A percentile compares a stretch with the other conserved stretches of the same genome.
Conservation (phyloP, 1,284 basidiomycete genomes). For the Trametes versicolor region DNA sequence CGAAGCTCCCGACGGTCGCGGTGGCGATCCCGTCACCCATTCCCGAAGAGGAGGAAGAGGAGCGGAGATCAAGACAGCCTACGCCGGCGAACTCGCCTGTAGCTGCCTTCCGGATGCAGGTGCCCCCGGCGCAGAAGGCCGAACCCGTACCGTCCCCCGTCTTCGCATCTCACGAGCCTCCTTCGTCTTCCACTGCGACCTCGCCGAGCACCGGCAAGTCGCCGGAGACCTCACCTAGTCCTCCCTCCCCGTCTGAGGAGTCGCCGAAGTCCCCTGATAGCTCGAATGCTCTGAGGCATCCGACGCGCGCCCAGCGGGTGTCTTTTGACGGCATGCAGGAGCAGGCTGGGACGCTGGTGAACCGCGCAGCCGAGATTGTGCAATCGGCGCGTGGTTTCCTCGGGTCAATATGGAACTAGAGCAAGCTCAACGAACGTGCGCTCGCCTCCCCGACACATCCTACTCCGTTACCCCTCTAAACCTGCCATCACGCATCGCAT, state of each 20-base stretch:
- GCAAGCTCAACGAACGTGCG: conserved; percentile 9
- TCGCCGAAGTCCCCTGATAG: conserved; percentile 19
- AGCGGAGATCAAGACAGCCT: conserved; percentile 49
- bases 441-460: background rate
- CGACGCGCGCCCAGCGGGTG: conserved; percentile 38
- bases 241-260: conserved; percentile 1
- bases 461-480: background rate
- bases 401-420: conserved; percentile 56
- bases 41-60: conserved; percentile 47
- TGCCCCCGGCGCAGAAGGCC: conserved; percentile 34
- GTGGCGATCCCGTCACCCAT: conserved; percentile 45
- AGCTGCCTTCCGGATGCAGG: conserved; percentile 43
- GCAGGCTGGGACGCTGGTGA: conserved; percentile 60
- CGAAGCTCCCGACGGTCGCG: conserved; percentile 29
- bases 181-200: conserved; percentile 14
- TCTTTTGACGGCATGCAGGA: conserved; percentile 41
- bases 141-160: conserved; percentile 28
- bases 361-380: conserved; percentile 76
- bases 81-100: conserved; percentile 62
- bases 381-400: conserved; percentile 71
- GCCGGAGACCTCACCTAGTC: background rate
- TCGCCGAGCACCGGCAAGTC: conserved; percentile 9
- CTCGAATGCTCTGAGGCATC: conserved; percentile 36
- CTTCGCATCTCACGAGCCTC: conserved; percentile 24
- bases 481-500: conserved; percentile 24